These are phyloP conservation scores for Picea abies DNA, from an alignment of 83 land plant genomes.

Conservation along the genomic window DNA sequence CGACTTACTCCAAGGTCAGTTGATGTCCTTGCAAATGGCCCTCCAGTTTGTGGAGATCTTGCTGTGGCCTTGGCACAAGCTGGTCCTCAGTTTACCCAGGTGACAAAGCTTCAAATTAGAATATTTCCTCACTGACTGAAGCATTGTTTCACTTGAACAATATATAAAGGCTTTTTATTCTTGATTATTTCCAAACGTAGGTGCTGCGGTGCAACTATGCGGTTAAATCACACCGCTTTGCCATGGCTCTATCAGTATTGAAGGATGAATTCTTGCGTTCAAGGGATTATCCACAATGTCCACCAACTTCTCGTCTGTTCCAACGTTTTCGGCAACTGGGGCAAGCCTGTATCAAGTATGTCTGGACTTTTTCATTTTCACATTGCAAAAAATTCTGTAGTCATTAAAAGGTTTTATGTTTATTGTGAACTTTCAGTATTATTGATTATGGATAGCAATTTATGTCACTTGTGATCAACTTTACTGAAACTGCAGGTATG, in stretches of 20 bases:
- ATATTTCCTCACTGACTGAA: background rate
- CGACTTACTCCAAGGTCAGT: constrained; percentile 95
- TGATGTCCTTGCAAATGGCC: constrained; percentile 81
- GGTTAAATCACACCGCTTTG: constrained; percentile 78
- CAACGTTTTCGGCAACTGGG: constrained; percentile 94
- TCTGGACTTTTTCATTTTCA: constrained; percentile 9
- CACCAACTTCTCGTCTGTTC: constrained; percentile 91
- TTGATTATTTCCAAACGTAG: constrained; percentile 35
- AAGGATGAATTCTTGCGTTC: constrained; percentile 97
- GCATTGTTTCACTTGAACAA: background rate
- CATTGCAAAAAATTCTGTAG: background rate
- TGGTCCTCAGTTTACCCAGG: constrained; percentile 99
- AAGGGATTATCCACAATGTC: constrained; percentile 97
- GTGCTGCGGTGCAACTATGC: constrained; percentile 90
- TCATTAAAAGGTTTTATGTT: background rate
- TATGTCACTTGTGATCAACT: background rate
- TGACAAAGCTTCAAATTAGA: constrained; percentile 22
- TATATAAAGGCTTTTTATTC: background rate
- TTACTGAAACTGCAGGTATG: constrained; percentile 65
- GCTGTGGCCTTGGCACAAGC: constrained; percentile 97
- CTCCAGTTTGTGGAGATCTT: constrained; percentile 95
- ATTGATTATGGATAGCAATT: background rate
- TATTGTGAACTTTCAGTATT: background rate
- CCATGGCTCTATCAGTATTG: constrained; percentile 84
- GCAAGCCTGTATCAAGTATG: constrained; percentile 93